Conservation (phyloP, 768 basidiomycete genomes). For the Candolleomyces efflorescens region DNA sequence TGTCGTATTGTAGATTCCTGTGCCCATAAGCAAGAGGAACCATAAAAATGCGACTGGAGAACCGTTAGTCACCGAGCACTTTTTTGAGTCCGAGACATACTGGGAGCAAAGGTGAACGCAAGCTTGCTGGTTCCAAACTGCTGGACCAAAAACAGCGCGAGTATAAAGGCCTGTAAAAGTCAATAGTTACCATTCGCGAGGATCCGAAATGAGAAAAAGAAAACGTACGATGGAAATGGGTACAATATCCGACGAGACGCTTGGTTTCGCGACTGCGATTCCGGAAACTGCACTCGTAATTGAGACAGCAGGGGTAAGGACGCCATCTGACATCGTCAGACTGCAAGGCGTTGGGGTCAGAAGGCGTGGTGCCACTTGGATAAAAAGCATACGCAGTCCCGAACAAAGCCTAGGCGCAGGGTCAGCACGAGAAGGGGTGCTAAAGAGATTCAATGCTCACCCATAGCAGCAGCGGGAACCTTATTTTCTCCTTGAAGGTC, state of each 20-base stretch:
- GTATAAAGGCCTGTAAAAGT: conserved; percentile 40
- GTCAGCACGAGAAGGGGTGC: neutral
- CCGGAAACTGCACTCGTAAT: conserved; percentile 66
- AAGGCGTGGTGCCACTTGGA: too few relatives aligned
- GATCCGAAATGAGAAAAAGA: neutral
- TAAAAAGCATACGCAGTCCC: conserved; percentile 42
- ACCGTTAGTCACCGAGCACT: neutral
- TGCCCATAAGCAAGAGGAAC: conserved; percentile 42
- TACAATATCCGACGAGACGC: conserved; percentile 41
- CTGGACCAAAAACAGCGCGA: conserved; percentile 55
- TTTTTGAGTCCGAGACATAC: conserved; percentile 23
- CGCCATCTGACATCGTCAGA: conserved; percentile 63
- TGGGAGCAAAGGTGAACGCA: conserved; percentile 49
- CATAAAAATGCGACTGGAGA: conserved; percentile 48
- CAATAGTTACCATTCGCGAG: neutral
- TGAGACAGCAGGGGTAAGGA: conserved; percentile 66
- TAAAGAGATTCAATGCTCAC: conserved; percentile 25
- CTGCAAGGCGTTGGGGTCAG: conserved; percentile 18
- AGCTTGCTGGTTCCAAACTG: conserved; percentile 55
- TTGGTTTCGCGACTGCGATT: conserved; percentile 57
- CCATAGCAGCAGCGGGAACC: conserved; percentile 54
- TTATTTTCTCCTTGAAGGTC: conserved; percentile 26
- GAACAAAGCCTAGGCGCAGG: conserved; percentile 43
- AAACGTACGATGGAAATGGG: conserved; percentile 54
- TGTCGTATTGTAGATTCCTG: conserved; percentile 51